Base-by-base conservation (phyloP, 371 early-diverging fungal species). In the Rhizopus microsporus region DNA sequence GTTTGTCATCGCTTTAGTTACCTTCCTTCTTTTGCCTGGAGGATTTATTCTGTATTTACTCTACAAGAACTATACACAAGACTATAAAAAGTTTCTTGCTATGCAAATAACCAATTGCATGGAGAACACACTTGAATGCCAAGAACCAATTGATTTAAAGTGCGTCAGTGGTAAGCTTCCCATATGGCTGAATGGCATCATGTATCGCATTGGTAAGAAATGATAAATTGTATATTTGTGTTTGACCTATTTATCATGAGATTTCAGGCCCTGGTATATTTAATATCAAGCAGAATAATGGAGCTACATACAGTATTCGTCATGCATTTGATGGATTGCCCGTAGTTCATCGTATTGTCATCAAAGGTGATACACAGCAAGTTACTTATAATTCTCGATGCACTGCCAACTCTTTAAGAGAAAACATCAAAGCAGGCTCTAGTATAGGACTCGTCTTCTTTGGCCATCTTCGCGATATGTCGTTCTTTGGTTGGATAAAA, bases 281-380 rank as follows among this genome's bases (percentile, higher is more conserved):
- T 34, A 63, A 74, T 13, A 59, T 78, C 10, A 54, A 63, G 13
- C 52, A 50, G 35, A 51, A 68, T 3, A 64, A 65, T 46, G 73
- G 69, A 2, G 16, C 63, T 4, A 47, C 51, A 1, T 64, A 66
- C 33, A 33, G 54, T 29, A 74, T 78, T 30, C 61, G 62, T 2
- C 78, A 78, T 51, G 72, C 72, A 3, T 78, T 78, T 59, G 78
- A 78, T 42, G 78, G 78, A 0, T 59, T 74, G 16, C 69, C 75
- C 2, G 67, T 68, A 44, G 57, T 74, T 30, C 75, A 78, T 45
- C 72, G 78, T 0, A 67, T 78, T 42, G 63, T 68, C 37, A 37
- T 78, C 7, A 59, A 60, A 7, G 60, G 71, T 3, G n/a, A 30
- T 1, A 38, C 51, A 1, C 65, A 74, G 32, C 40, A 51, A 12